Base-by-base conservation (phyloP, 2,329 filamentous ascomycete genomes). In the Pezicula rhizophila region DNA sequence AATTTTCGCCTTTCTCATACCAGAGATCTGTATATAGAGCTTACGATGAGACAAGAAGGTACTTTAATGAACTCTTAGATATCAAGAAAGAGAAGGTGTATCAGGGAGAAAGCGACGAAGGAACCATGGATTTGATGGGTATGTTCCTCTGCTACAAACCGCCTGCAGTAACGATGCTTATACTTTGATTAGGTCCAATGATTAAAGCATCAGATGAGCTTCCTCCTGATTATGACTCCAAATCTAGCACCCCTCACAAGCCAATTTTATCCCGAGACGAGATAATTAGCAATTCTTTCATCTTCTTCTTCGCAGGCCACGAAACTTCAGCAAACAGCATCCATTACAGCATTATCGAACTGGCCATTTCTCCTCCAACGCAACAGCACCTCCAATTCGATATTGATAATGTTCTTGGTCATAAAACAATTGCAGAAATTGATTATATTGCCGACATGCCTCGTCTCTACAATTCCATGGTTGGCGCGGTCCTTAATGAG, bases 61-160 rank as follows among this genome's bases (percentile, higher is more conserved):
- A 78, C 57, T 76, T 78, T 69, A 64, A 69, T 2, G 73, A 77
- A 48, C 67, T 79, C 40, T 72, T 74, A 50, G 64, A 73, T 23
- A 33, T 52, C 20, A 61, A 57, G 38, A 56, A 53, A 37, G 47
- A 57, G 26, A 51, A 57, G 26, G 51, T 60, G 7, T 38, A 49
- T 5, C 43, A 45, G 4, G 59, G 57, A 18, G 56, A 60, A 48
- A 43, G 34, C 11, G 57, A 58, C 11, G 47, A 52, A 23, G 50
- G 47, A 11, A 57, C 57, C 1, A 60, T 61, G 58, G 58, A 61
- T 47, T 40, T 61, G 3, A 45, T 62, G 28, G 55, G 57, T 57
- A 47, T 6, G n/a, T 25, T 23, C 23, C 15, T 15, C n/a, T 34
- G 5, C 12, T 46, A 12, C 34, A 28, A 41, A 26, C 15, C 18